Percentiles rank a stretch among this genome's conserved stretches.
These are phyloP conservation scores for Phyllosticta citriasiana DNA, from an alignment of 2,329 filamentous ascomycete genomes.

Conservation along the genomic window DNA sequence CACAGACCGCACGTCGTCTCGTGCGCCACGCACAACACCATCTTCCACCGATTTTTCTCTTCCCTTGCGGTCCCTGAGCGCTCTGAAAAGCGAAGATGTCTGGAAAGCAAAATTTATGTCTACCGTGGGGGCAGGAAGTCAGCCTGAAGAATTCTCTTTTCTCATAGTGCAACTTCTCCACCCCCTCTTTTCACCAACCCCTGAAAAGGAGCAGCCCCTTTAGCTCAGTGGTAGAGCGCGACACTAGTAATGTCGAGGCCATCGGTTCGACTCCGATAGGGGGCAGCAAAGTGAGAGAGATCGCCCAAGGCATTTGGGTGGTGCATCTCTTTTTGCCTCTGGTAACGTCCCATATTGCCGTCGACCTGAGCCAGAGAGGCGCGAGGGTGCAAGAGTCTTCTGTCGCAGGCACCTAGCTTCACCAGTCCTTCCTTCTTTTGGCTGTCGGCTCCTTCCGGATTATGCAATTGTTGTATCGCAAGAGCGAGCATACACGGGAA, in stretches of 20 bases:
- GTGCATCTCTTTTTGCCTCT: background rate
- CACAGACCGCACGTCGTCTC: background rate
- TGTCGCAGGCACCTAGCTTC: too few relatives aligned
- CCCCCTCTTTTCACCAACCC: background rate
- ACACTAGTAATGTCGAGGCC: conserved; percentile 12
- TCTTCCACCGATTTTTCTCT: background rate
- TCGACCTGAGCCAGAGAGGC: too few relatives aligned
- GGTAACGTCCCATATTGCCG: too few relatives aligned
- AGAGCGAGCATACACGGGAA: too few relatives aligned
- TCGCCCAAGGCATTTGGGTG: background rate
- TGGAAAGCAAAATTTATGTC: too few relatives aligned
- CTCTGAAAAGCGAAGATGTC: background rate
- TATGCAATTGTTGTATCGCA: too few relatives aligned
- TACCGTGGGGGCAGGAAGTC: background rate
- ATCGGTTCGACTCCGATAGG: conserved; percentile 11
- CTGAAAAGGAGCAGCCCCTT: background rate
- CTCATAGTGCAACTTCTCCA: background rate
- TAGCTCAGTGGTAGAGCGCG: conserved; percentile 12
- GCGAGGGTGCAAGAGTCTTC: too few relatives aligned
- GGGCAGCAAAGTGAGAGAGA: background rate
- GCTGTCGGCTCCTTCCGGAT: too few relatives aligned
- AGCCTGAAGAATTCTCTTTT: background rate
- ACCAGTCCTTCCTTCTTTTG: too few relatives aligned
- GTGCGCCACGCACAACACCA: background rate
- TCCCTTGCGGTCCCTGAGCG: background rate